Base-by-base conservation (phyloP, 2,329 filamentous ascomycete species). In the Furcasterigmium furcatum region DNA sequence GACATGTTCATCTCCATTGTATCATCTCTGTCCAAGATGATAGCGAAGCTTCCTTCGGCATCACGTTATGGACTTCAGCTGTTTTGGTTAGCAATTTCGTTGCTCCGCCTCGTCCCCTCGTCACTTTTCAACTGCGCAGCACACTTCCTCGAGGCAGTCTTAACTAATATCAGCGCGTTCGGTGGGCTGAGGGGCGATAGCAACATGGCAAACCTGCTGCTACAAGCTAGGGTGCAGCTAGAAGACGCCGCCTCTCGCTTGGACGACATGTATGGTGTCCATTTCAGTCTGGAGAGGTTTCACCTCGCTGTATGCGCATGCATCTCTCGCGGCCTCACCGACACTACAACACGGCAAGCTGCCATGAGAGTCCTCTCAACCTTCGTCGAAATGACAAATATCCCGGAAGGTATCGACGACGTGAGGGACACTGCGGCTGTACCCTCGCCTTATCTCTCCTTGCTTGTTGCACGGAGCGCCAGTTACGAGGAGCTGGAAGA, bases 1-100 rank as follows among this genome's bases (percentile, higher is more conserved):
- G 84, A 87, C 54, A 85, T 87, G 82, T 72, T 87, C 24, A 76
- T 85, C 27, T 79, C 83, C 6, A 85, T 87, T 44, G 75, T 86
- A 19, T 84, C 79, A 3, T 79, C 81, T 3, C 61, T 87, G 38
- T 84, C 83, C 10, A 86, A 85, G 59, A 86, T 87, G 82, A 84
- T 87, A 73, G 72, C 78, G 14, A 86, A 87, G 56, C 71, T 87
- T 18, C 80, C 80, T 6, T 77, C 80, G 3, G 75, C 82, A 9
- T 87, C 84, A 22, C 76, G 84, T 25, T 87, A 87, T 55, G 81
- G 83, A 1, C 65, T 85, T 27, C 84, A 87, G 55, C 68, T 87
- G 6, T 87, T 87, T 59, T 87, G 84, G 84, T 68, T 87, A 27
- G 82, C 82, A 9, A 78, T 87, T 52, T 85, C 82, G 3, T 68